Evolutionary conservation across 2,329 filamentous ascomycete genomes (phyloP).

Genomic region (Aspergillus pseudoterreus): DNA sequence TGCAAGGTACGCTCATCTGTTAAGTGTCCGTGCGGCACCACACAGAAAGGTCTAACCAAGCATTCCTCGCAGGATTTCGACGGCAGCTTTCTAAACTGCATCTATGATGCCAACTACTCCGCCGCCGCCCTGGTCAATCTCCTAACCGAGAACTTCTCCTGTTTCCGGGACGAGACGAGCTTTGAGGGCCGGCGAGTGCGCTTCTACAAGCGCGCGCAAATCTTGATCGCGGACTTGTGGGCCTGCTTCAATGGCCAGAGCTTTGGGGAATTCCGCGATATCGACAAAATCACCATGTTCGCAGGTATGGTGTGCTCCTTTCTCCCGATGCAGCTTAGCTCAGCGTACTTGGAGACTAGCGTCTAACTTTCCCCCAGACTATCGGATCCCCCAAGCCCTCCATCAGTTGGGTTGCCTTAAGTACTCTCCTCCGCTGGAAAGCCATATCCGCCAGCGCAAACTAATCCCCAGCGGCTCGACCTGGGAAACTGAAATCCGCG

Average conservation of each 20-base stretch:
- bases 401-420: conserved; percentile 75
- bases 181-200: conserved; percentile 75
- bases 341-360: neutral
- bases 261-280: conserved; percentile 81
- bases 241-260: conserved; percentile 82
- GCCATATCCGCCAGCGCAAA: conserved; percentile 62
- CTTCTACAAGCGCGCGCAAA: conserved; percentile 91
- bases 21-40: too few relatives aligned
- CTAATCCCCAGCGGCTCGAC: conserved; percentile 66
- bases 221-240: conserved; percentile 94
- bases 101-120: conserved; percentile 71
- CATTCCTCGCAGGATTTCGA: conserved; percentile 60
- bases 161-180: conserved; percentile 75
- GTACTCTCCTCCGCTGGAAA: conserved; percentile 77
- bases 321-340: neutral
- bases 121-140: conserved; percentile 83
- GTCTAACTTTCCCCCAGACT: conserved; percentile 54
- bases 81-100: conserved; percentile 68
- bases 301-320: conserved; percentile 51
- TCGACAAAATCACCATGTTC: conserved; percentile 97
- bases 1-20: conserved; percentile 58
- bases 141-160: conserved; percentile 74
- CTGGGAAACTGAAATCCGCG: conserved; percentile 86
- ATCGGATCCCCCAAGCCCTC: conserved; percentile 91
- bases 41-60: too few relatives aligned